Evolutionary conservation across 2,329 filamentous ascomycete species (phyloP).

Genomic region (Aspergillus proliferans): DNA sequence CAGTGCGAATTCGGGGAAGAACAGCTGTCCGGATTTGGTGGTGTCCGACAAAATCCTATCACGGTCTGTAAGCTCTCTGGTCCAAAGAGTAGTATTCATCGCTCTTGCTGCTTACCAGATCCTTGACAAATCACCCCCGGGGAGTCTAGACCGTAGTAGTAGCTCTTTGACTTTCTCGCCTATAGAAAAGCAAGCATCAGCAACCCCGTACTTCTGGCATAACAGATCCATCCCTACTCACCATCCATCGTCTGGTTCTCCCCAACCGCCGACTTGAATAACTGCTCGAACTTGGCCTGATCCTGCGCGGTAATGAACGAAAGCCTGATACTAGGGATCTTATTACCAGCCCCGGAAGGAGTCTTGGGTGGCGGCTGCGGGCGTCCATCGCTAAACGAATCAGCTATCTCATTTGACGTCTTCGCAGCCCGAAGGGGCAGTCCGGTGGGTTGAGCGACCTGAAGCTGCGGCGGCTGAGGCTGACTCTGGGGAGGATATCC

Average conservation of each 20-base stretch:
- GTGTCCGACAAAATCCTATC: constrained; percentile 84
- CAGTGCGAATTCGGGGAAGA: constrained; percentile 95
- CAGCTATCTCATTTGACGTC: constrained; percentile 59
- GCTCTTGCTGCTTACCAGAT: constrained; percentile 63
- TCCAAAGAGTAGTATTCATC: constrained; percentile 3
- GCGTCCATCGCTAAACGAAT: constrained; percentile 52
- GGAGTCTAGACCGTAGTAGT: constrained; percentile 77
- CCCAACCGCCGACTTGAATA: constrained; percentile 93
- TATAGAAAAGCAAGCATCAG: constrained; percentile 16
- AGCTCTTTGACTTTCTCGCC: constrained; percentile 85
- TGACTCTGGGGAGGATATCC: constrained; percentile 46
- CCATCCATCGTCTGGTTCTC: constrained; percentile 79
- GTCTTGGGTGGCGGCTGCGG: constrained; percentile 58
- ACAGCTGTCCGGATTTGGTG: constrained; percentile 88
- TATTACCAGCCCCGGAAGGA: constrained; percentile 44
- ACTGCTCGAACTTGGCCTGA: constrained; percentile 92
- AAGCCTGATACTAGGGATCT: constrained; percentile 87
- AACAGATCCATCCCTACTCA: constrained; percentile 12
- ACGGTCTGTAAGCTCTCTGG: constrained; percentile 2
- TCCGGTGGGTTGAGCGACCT: constrained; percentile 41
- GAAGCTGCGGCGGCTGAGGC: constrained; percentile 30
- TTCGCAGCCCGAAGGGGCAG: constrained; percentile 51
- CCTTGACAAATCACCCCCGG: constrained; percentile 80
- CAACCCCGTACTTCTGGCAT: not conserved
- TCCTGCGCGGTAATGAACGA: constrained; percentile 95